Evolutionary conservation across 1,139 yeast genomes (phyloP), one percentile per base, ranked within the genome.

Genomic region (Scheffersomyces parashehatae): DNA sequence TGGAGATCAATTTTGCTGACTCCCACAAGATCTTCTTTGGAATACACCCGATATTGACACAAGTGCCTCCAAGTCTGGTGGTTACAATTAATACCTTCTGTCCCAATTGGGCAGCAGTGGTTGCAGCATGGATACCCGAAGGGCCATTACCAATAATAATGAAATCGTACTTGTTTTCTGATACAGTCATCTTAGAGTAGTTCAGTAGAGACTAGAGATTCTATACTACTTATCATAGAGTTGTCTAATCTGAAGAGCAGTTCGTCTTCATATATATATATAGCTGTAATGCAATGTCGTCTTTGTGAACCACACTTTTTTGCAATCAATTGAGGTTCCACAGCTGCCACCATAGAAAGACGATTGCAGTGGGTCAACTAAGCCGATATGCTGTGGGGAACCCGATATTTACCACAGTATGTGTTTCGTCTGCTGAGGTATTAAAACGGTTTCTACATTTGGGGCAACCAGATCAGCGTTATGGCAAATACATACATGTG

Each of bases 1-100:
- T 13, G 3, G 40, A 12, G 12, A 29, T 35, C 28, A 38, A 24
- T 7, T 30, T 29, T 7, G 35, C 34, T 11, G 40, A 45, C 47
- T 29, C 40, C 40, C 34, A 38, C 9, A 32, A 14, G 20, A 38
- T 31, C 35, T 31, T 31, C 24, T 31, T 31, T 5, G 35, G 35
- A 7, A 31, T 31, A 8, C 35, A 31, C 7, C 35, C 35, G 35
- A 31, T 10, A 8, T 31, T 31, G n/a, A 31, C 35, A 31, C 35
- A 31, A 5, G 35, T 31, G n/a, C 35, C 35, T 9, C 35, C 35
- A 4, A 31, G 35, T 14, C 11, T 14, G 20, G 35, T 31, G 4
- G 35, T 14, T 10, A 31, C 35, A 31, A 31, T 31, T 10, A 31
- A 20, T 11, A 31, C 38, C 35, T 15, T 32, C 16, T 30, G 14